Evolutionary conservation across 805 yeast genomes (phyloP), one percentile per base, ranked within the genome.

Genomic region (Hemisphaericaspora nanyangensis): DNA sequence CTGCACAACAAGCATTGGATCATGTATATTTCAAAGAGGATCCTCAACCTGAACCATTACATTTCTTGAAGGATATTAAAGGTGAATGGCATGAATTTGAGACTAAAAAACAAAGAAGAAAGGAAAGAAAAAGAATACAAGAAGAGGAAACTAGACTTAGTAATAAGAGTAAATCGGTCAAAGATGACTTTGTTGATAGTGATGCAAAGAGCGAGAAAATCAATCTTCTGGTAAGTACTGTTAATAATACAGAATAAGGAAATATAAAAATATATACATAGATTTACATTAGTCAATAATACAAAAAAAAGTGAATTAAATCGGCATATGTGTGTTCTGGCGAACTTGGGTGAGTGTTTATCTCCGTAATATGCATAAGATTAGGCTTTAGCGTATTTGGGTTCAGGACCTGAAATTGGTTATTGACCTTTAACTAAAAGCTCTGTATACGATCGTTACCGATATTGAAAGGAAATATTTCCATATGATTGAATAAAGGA

Each of bases 51-150:
- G 80, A 74, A 45, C 79, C 80, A 5, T 66, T 87, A 28, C 58
- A 64, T 8, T 71, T 80, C 38, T 68, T 83, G 47, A 65, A 70
- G 20, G 69, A 70, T n/a, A 60, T 80, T 20, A 67, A 70, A 39
- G 95, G 93, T 3, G 98, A 95, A 59, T 91, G 97, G 93, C 99
- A 91, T 56, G 99, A 91, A 56, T 91, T 84, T 59, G 99, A 91
- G 54, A 93, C 96, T 2, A 89, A 91, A 60, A 82, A 80, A 63
- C 76, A 84, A 51, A 69, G 86, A 45, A 65, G 82, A 42, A 66
- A 68, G 44, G 76, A 70, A 47, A 52, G 74, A 24, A 66, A 67
- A 44, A 48, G 68, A 40, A 31, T 60, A 19, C 67, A 63, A 42
- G 71, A 65, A 22, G 61, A 50, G 34, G 55, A 52, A 31, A 37